These are phyloP conservation scores for Russula compacta DNA, from an alignment of 768 basidiomycete species.

Conservation along the genomic window DNA sequence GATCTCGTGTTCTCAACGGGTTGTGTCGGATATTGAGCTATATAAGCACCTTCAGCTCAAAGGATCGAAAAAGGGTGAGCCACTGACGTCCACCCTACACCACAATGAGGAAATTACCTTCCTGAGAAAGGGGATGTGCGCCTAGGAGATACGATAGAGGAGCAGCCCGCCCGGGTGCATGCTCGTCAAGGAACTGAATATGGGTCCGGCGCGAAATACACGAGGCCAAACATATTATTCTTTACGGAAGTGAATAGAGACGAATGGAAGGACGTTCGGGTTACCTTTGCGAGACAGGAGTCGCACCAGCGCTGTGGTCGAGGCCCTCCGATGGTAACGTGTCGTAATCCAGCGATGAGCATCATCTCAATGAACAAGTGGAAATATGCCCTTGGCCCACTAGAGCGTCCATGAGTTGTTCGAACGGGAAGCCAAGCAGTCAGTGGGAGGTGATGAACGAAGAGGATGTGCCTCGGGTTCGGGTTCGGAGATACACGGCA, in stretches of 20 bases:
- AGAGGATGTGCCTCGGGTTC: background rate
- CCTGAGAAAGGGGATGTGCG: background rate
- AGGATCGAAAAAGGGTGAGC: background rate
- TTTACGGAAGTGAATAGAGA: constrained; percentile 5
- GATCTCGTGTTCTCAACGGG: constrained; percentile 13
- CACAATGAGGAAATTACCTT: constrained; percentile 4
- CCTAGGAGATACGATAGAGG: background rate
- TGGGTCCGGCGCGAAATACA: constrained; percentile 13
- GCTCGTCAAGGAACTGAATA: background rate
- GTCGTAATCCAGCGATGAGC: background rate
- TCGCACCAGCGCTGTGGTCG: background rate
- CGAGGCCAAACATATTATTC: background rate
- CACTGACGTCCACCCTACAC: constrained; percentile 1
- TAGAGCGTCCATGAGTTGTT: too few relatives aligned
- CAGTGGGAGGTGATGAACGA: background rate
- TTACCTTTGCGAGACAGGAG: constrained; percentile 3
- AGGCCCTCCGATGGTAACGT: background rate
- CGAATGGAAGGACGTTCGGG: background rate
- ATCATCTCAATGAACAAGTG: background rate
- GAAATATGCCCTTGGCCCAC: constrained; percentile 1
- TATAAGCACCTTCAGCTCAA: background rate
- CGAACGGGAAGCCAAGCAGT: too few relatives aligned
- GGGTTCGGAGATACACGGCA: background rate
- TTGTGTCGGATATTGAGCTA: constrained; percentile 1
- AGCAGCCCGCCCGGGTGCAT: background rate